A percentile compares a stretch with the other conserved stretches of the same genome.
Evolutionary conservation across 164 flowering plant species (phyloP).

Genomic region (Stephania cephalantha): DNA sequence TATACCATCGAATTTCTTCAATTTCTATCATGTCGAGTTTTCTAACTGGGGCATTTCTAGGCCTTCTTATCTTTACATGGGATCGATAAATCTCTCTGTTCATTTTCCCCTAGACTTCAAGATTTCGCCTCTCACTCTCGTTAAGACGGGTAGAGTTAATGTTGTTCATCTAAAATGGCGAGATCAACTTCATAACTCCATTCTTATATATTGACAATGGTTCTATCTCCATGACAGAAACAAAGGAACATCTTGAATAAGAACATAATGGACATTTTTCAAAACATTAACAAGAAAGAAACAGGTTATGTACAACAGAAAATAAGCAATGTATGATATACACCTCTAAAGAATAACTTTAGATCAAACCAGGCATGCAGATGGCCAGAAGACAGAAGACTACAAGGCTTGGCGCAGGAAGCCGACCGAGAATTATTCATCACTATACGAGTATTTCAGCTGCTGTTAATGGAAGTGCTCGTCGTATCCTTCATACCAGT

Average conservation of each 20-base stretch:
- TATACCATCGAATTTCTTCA: too few relatives aligned
- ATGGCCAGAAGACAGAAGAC: not conserved
- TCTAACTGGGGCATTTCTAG: too few relatives aligned
- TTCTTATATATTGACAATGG: not conserved
- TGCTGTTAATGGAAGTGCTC: slow-evolving; percentile 3
- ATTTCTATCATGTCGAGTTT: too few relatives aligned
- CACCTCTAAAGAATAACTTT: not conserved
- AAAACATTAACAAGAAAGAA: not conserved
- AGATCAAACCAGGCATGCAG: not conserved
- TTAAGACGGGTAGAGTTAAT: not conserved
- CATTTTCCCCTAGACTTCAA: not conserved
- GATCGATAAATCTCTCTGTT: not conserved
- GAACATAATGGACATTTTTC: not conserved
- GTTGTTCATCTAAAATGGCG: not conserved
- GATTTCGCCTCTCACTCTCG: not conserved
- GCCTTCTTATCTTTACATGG: not conserved
- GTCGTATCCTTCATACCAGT: not conserved
- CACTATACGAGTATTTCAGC: not conserved
- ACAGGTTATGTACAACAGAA: not conserved
- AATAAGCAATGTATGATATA: not conserved
- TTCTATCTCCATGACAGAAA: not conserved
- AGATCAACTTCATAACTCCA: not conserved
- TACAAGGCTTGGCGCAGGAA: not conserved
- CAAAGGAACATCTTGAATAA: not conserved
- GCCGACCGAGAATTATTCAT: not conserved